Evolutionary conservation across 2,329 filamentous ascomycete species (phyloP).

Genomic region (Clonostachys byssicola): DNA sequence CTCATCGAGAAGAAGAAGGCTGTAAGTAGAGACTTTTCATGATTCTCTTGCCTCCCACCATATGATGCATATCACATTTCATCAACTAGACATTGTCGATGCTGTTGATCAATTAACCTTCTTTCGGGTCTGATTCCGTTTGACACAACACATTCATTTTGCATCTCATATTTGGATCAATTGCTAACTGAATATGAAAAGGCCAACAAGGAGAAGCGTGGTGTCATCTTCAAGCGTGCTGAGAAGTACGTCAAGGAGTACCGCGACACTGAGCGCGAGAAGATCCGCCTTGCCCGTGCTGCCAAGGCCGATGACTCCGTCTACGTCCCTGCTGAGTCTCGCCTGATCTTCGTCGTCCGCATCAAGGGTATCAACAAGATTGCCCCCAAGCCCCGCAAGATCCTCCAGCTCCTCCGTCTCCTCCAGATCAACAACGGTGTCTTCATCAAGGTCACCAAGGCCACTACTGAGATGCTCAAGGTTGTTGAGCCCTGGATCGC

Average conservation of each 20-base stretch:
- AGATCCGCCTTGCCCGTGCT: constrained; percentile 85
- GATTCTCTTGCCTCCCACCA: constrained; percentile 20
- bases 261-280: constrained; percentile 96
- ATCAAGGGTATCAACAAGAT: constrained; percentile 99
- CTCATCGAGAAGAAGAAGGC: constrained; percentile 84
- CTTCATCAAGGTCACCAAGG: constrained; percentile 97
- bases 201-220: constrained; percentile 98
- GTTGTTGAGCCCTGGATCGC: constrained; percentile 98
- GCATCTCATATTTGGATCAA: not conserved
- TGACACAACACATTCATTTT: constrained; percentile 16
- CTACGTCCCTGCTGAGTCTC: constrained; percentile 91
- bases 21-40: constrained; percentile 53
- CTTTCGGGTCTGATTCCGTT: constrained; percentile 91
- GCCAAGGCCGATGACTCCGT: constrained; percentile 91
- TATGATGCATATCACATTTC: constrained; percentile 86
- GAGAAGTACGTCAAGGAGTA: constrained; percentile 99
- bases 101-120: constrained; percentile 97
- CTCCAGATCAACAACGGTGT: constrained; percentile 99
- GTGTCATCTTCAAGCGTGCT: constrained; percentile 98
- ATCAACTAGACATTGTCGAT: constrained; percentile 97
- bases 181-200: constrained; percentile 29
- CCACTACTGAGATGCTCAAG: constrained; percentile 94
- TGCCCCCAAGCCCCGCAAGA: constrained; percentile 99
- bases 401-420: constrained; percentile 97
- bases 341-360: constrained; percentile 95